These are phyloP conservation scores for Penicillium canariense DNA, from an alignment of 495 filamentous ascomycete genomes.

Conservation along the genomic window DNA sequence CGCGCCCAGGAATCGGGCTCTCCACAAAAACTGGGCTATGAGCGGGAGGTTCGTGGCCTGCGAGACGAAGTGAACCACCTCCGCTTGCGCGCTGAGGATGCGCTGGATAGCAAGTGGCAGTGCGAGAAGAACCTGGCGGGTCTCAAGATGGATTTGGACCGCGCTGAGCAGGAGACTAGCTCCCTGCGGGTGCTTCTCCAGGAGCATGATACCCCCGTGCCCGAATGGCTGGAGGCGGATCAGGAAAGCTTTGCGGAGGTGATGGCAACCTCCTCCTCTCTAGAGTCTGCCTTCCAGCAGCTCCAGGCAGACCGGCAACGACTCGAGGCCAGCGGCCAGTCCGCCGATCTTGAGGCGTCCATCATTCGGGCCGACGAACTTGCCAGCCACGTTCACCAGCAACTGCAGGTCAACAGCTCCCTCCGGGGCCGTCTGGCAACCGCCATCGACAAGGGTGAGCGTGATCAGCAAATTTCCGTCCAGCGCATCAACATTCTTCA, in stretches of 20 bases:
- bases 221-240: constrained; percentile 41
- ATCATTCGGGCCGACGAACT: constrained; percentile 76
- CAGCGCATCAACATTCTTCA: constrained; percentile 81
- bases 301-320: constrained; percentile 76
- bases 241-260: constrained; percentile 48
- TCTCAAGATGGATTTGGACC: constrained; percentile 95
- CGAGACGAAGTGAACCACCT: constrained; percentile 82
- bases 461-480: constrained; percentile 75
- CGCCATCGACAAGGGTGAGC: constrained; percentile 82
- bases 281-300: constrained; percentile 76
- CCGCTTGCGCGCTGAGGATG: constrained; percentile 87
- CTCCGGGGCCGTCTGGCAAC: constrained; percentile 79
- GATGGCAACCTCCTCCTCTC: constrained; percentile 64
- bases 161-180: constrained; percentile 86
- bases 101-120: constrained; percentile 93
- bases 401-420: constrained; percentile 71
- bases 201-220: constrained; percentile 81
- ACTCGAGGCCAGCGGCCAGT: constrained; percentile 60
- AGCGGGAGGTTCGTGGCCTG: constrained; percentile 73
- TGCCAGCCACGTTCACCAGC: constrained; percentile 68
- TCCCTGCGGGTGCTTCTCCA: constrained; percentile 75
- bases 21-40: constrained; percentile 72
- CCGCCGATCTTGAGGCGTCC: constrained; percentile 65
- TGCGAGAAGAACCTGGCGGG: constrained; percentile 91
- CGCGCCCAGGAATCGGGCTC: constrained; percentile 63